These are phyloP conservation scores for Arthrobotrys pseudoclavata DNA, from an alignment of 2,329 filamentous ascomycete genomes.

Conservation along the genomic window DNA sequence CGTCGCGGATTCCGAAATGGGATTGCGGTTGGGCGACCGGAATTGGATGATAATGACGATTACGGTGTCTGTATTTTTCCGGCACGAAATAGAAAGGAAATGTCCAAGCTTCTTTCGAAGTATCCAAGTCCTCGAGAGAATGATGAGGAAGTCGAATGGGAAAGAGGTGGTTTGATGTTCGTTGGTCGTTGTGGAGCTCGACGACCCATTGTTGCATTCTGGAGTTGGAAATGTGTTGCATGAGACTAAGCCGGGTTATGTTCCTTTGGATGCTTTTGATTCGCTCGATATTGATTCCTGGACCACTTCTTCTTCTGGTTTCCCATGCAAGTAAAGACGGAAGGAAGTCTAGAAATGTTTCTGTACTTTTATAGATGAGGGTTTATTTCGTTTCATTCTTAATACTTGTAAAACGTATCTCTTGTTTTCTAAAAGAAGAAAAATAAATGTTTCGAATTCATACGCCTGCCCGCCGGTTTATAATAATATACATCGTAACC, in stretches of 20 bases:
- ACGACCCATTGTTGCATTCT: conserved; percentile 7
- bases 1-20: conserved; percentile 19
- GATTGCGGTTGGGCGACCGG: neutral
- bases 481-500: too few species aligned
- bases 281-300: conserved; percentile 12
- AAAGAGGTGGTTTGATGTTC: conserved; percentile 14
- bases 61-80: neutral
- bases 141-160: neutral
- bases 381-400: too few species aligned
- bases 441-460: too few species aligned
- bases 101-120: too few species aligned
- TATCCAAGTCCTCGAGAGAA: neutral
- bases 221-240: conserved; percentile 16
- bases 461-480: too few species aligned
- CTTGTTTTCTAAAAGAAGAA: too few species aligned
- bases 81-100: too few species aligned
- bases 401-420: too few species aligned
- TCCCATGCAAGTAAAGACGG: neutral
- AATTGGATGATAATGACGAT: neutral
- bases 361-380: too few species aligned
- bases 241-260: conserved; percentile 23
- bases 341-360: too few species aligned
- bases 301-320: neutral
- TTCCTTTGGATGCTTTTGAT: neutral
- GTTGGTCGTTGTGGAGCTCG: neutral